Base-by-base conservation (phyloP, 1,139 yeast species). In the Kodamaea plutei region DNA sequence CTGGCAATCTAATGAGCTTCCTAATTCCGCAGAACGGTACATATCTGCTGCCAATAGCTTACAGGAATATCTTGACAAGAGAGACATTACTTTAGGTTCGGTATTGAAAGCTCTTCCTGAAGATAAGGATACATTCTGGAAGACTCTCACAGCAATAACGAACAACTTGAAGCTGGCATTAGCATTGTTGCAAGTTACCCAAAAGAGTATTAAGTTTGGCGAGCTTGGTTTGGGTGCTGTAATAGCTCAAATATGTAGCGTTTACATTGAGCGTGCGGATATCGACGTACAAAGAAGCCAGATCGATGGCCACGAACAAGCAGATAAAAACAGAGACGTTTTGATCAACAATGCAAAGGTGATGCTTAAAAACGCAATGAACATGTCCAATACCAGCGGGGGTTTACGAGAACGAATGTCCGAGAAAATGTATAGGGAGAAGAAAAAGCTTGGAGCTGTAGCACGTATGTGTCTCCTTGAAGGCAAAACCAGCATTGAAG, bases 211-310 rank as follows among this genome's bases (percentile, higher is more conserved):
- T 9, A 44, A 44, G 11, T 45, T 43, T 14, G 47, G 41, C 8
- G 52, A 40, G 18, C 46, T 53, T 24, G 58, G 59, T 12, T 38
- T 63, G 20, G 73, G 73, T 1, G 41, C 55, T 1, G 39, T 66
- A 15, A 56, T 69, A 8, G 55, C 66, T 6, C 70, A 67, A 36
- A 40, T 72, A 2, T 56, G 74, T 39, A 60, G 66, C 4, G 52
- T 73, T 1, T 47, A 64, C 23, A 66, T 73, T 15, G 76, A 71
- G 23, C 52, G 79, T 33, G 66, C 76, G 2, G 80, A 75, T 45
- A 58, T 73, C 5, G 79, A 73, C 32, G 44, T 72, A n/a, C 78
- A 73, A 46, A 53, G 79, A 35, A 50, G 67, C 15, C 61, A 56
- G 30, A 30, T 73, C 0, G 32, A 29, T 3, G 47, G 52, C 15